Conservation (phyloP, 345 rosid species). For the Linum tenue region DNA sequence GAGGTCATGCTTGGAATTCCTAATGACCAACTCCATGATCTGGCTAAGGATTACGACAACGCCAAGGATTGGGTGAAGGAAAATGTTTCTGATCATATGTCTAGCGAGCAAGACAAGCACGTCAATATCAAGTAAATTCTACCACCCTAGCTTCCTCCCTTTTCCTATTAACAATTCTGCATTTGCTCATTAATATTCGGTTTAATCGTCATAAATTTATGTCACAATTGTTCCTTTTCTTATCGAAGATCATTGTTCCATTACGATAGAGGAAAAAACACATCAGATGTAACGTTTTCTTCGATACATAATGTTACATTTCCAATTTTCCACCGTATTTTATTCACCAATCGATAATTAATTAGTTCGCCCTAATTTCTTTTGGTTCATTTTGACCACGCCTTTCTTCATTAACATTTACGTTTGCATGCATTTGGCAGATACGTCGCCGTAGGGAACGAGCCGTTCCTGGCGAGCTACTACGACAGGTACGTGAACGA, state of each 20-base stretch:
- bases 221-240: too few relatives aligned
- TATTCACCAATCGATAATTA: too few relatives aligned
- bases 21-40: constrained; percentile 33
- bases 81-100: constrained; percentile 44
- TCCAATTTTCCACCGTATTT: too few relatives aligned
- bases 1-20: constrained; percentile 86
- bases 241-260: too few relatives aligned
- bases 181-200: background rate
- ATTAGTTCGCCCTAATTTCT: too few relatives aligned
- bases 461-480: constrained; percentile 67
- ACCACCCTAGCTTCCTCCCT: background rate
- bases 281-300: too few relatives aligned
- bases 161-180: background rate
- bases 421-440: constrained; percentile 21
- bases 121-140: constrained; percentile 51
- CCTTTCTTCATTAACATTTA: background rate
- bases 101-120: constrained; percentile 39
- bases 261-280: too few relatives aligned
- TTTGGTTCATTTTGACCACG: too few relatives aligned
- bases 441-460: constrained; percentile 84
- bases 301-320: too few relatives aligned
- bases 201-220: too few relatives aligned
- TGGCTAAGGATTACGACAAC: constrained; percentile 25
- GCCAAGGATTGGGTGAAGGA: constrained; percentile 73
- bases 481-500: constrained; percentile 36